Base-by-base conservation (phyloP, 177 flowering plant species). In the Vitis hybrid region DNA sequence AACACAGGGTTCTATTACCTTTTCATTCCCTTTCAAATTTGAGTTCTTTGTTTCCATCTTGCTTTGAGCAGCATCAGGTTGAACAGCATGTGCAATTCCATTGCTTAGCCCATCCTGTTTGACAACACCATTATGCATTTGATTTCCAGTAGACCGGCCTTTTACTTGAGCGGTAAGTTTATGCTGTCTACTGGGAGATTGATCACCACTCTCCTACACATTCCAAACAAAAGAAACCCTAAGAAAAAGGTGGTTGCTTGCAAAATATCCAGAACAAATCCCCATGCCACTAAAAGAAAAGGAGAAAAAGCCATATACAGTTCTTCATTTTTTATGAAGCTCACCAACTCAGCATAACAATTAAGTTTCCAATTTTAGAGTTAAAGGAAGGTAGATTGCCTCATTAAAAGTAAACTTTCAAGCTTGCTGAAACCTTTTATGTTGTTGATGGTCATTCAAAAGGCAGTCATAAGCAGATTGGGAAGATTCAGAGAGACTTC, bases 131-230 rank as follows among this genome's bases (percentile, higher is more conserved):
- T 81, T 92, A 17, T 68, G 73, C 54, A 64, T 61, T 51, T 79
- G 85, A 76, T 83, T 87, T 78, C 86, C 89, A 67, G 67, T 64
- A 58, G 75, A 69, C 69, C 78, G 86, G 45, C 51, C 77, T 74
- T 78, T 94, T 12, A 49, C 79, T 72, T 77, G 84, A 70, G 64
- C 49, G 18, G 78, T 39, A 76, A 75, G 62, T 74, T 73, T 89
- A 56, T 69, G 77, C 30, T 74, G 86, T 71, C 83, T 82, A 59
- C 63, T 85, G 48, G 87, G 82, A 30, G 88, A 84, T 70, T 68
- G 89, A 60, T 89, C 89, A 70, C 78, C 77, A 73, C 68, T 76
- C 12, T 82, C 94, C 98, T 91, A 71, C 59, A 73, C 9, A 61
- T 26, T 39, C 39, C 66, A 76, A 57, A 60, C 19, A 68, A 60